phyloP scores from a whole-genome alignment of 2,329 filamentous ascomycete species.

The Coniella vitis region DNA sequence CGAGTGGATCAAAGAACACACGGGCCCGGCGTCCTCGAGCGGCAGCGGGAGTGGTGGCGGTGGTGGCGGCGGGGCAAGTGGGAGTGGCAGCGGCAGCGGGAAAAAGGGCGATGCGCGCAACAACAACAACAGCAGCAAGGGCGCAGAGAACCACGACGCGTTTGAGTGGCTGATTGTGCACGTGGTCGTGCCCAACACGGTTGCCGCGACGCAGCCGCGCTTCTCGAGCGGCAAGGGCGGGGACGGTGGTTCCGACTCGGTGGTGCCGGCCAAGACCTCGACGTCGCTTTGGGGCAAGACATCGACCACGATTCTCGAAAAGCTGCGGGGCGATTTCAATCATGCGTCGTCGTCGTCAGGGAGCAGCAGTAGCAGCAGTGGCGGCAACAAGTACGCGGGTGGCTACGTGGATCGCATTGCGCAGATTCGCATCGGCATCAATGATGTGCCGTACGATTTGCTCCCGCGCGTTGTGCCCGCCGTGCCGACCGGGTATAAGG shows the following conservation, averaged over 20 bases:
- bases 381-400: no score
- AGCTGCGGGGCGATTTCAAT: conserved; percentile 86
- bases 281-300: conserved; percentile 72
- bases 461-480: conserved; percentile 57
- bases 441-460: conserved; percentile 59
- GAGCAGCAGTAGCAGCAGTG: no score
- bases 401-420: conserved; percentile 62
- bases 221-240: conserved; percentile 39
- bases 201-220: conserved; percentile 71
- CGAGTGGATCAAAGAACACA: conserved; percentile 84
- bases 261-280: conserved; percentile 39
- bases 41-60: background rate
- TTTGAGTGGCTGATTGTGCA: conserved; percentile 95
- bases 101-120: conserved; percentile 24
- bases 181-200: conserved; percentile 81
- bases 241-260: conserved; percentile 42
- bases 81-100: no score
- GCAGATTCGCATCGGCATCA: conserved; percentile 73
- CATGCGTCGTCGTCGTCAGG: conserved; percentile 58
- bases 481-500: conserved; percentile 57
- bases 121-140: conserved; percentile 47
- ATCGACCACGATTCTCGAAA: conserved; percentile 79
- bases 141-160: conserved; percentile 89
- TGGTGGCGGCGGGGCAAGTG: conserved; percentile 27
- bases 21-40: conserved; percentile 43